Evolutionary conservation across 192 early-diverging fungal species (phyloP), one percentile per base, ranked within the genome.

Genomic region (Podila epicladia): DNA sequence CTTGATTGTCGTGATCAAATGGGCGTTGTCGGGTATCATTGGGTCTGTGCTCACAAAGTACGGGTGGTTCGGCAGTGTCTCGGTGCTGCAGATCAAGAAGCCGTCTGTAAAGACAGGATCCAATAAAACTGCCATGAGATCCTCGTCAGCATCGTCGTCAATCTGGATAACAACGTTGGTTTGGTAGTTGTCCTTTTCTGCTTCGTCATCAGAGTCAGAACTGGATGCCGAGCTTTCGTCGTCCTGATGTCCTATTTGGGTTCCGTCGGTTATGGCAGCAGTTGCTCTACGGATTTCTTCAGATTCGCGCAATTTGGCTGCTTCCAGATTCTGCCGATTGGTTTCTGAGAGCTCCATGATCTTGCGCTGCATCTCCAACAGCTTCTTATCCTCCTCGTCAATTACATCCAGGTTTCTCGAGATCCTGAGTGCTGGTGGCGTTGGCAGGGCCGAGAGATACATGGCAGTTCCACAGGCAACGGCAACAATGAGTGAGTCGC

Each of bases 71-170:
- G 84, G 84, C 3, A 85, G 67, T 8, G 73, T 74, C 51, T 89
- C 87, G 6, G 85, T 87, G 63, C 89, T 95, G 74, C 87, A 89
- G 6, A 95, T 74, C 48, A 87, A 66, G 64, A 95, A 92, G 12
- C 84, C 86, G 17, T 91, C 87, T 2, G 89, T 86, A 62, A 87
- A 91, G 22, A 80, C 75, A 28, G 89, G 84, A 45, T 89, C 87
- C 3, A 87, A 65, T 31, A 90, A 78, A 2, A 87, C 85, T 1
- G 88, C 85, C 85, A 90, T 86, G 45, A 89, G 82, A 65, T 95
- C 93, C 73, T 94, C 92, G 75, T 95, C 93, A 7, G 90, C 89
- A 53, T 94, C 93, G 65, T 95, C 93, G 65, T 95, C 93, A 68
- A 95, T 92, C 82, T 95, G 92, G 26, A 94, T 88, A 2, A 93